These are phyloP conservation scores for Phytopythium litorale DNA, from an alignment of 352 stramenopile genomes.

Conservation along the genomic window DNA sequence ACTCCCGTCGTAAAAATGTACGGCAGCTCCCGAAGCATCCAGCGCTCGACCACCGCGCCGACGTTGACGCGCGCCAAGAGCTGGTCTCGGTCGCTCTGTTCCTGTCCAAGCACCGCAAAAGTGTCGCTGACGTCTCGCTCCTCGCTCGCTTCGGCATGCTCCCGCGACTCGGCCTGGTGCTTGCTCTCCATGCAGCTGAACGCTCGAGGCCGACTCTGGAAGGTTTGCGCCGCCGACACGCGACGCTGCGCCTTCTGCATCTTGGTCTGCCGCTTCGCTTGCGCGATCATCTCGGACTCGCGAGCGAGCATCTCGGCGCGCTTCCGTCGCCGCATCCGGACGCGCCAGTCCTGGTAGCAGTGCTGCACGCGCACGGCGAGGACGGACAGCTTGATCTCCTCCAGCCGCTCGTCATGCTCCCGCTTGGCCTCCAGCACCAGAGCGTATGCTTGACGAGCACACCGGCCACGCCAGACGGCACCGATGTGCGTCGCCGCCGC, in stretches of 20 bases:
- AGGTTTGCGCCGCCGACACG: not conserved
- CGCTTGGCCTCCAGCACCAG: constrained; percentile 15
- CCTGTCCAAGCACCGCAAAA: not conserved
- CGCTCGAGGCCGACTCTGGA: not conserved
- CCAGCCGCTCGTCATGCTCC: constrained; percentile 15
- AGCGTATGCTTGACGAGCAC: constrained; percentile 16
- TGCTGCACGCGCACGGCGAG: constrained; percentile 26
- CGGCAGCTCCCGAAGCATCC: constrained; percentile 32
- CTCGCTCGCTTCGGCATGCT: not conserved
- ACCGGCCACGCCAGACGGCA: constrained; percentile 17
- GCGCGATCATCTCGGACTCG: constrained; percentile 30
- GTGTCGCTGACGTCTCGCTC: not conserved
- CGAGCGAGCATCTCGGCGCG: constrained; percentile 24
- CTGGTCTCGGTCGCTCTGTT: constrained; percentile 1
- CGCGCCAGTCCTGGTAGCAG: constrained; percentile 30
- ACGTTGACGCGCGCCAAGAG: constrained; percentile 7
- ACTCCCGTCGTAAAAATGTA: constrained; percentile 30
- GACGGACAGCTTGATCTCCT: constrained; percentile 22
- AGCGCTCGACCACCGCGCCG: constrained; percentile 22
- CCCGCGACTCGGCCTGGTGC: not conserved
- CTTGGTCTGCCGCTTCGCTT: constrained; percentile 13
- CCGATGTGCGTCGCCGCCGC: constrained; percentile 4
- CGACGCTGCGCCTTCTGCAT: not conserved
- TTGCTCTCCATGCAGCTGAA: constrained; percentile 1
- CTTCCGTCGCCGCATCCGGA: constrained; percentile 17